Conservation (phyloP, 1,284 basidiomycete species). For the Rhodotorula sp. region DNA sequence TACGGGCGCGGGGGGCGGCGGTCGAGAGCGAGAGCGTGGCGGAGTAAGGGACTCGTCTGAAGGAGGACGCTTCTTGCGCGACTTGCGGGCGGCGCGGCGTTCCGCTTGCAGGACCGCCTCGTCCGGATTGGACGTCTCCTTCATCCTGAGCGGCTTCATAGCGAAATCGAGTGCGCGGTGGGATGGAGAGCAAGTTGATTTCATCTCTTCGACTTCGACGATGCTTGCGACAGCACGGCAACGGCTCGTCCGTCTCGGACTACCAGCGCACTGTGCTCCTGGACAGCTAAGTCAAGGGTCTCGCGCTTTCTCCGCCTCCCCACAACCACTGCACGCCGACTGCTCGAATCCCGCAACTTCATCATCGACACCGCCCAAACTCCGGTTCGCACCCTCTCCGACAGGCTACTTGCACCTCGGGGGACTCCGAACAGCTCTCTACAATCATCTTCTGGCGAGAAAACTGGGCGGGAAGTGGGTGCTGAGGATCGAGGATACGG, state of each 20-base stretch:
- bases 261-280: not conserved
- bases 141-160: conserved; percentile 35
- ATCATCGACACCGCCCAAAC: conserved; percentile 12
- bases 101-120: conserved; percentile 29
- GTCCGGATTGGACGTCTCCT: conserved; percentile 19
- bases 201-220: not conserved
- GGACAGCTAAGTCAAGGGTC: no score
- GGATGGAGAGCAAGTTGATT: not conserved
- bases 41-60: conserved; percentile 33
- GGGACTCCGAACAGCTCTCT: conserved; percentile 90
- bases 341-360: conserved; percentile 2
- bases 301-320: not conserved
- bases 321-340: not conserved
- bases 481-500: conserved; percentile 92
- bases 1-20: no score
- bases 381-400: conserved; percentile 95
- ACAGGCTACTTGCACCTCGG: conserved; percentile 93
- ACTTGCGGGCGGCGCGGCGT: conserved; percentile 5
- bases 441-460: conserved; percentile 83
- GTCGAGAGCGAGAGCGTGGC: conserved; percentile 11
- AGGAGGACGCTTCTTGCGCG: conserved; percentile 2
- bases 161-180: not conserved
- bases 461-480: conserved; percentile 84
- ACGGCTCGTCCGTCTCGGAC: not conserved
- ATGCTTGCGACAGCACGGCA: no score